Evolutionary conservation across 2,329 filamentous ascomycete species (phyloP).

Genomic region (Leptosphaerulina australis): DNA sequence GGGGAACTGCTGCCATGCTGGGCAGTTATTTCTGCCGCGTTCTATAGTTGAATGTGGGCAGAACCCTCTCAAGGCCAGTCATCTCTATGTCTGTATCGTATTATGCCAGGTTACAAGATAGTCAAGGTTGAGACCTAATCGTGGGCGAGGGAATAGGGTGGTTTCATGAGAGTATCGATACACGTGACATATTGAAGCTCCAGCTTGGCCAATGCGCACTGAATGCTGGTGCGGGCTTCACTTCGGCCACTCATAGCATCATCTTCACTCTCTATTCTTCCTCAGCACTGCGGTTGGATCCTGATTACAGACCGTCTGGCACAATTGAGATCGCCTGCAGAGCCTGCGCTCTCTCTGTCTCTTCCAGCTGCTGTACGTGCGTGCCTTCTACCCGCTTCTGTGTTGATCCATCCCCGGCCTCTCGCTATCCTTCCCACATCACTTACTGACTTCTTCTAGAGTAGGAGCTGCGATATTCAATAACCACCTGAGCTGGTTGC

Average conservation of each 20-base stretch:
- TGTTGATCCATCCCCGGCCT: conserved; percentile 9
- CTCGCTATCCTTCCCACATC: conserved; percentile 24
- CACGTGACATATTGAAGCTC: conserved; percentile 28
- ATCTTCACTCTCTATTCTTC: conserved; percentile 49
- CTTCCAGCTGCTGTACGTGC: conserved; percentile 36
- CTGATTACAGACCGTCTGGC: conserved; percentile 24
- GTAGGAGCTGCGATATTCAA: conserved; percentile 29
- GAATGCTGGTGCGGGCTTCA: conserved; percentile 20
- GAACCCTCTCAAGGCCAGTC: not conserved
- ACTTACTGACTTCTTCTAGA: conserved; percentile 26
- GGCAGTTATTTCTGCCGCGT: too few species aligned
- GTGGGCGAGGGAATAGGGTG: not conserved
- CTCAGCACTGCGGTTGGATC: conserved; percentile 37
- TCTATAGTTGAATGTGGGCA: too few species aligned
- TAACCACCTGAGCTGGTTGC: conserved; percentile 18
- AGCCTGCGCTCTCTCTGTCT: conserved; percentile 30
- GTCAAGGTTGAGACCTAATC: not conserved
- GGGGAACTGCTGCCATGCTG: not conserved
- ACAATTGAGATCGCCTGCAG: conserved; percentile 43
- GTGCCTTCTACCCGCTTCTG: conserved; percentile 34
- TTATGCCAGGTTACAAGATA: not conserved
- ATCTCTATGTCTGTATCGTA: not conserved
- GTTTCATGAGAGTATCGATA: conserved; percentile 1
- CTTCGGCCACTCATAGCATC: conserved; percentile 36
- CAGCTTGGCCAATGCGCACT: conserved; percentile 14